These are phyloP conservation scores for Metrosideros polymorpha DNA, from an alignment of 441 rosid genomes.

Conservation along the genomic window DNA sequence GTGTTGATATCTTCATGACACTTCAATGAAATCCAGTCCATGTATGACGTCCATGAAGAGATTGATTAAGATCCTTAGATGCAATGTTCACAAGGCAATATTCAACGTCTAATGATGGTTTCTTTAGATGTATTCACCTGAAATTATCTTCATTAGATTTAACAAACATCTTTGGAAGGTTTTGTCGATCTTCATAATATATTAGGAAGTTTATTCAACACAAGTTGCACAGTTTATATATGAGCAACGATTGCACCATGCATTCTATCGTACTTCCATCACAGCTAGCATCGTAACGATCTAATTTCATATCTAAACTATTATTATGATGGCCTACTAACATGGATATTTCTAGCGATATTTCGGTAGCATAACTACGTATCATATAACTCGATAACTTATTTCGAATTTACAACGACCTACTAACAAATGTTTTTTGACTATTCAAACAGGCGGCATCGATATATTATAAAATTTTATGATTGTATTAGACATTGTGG, in stretches of 20 bases:
- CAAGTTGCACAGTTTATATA: background rate
- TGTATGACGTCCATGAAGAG: no score
- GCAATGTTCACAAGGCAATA: no score
- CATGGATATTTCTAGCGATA: background rate
- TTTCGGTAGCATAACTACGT: background rate
- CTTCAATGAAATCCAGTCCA: no score
- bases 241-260: background rate
- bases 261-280: background rate
- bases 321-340: background rate
- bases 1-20: no score
- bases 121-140: no score
- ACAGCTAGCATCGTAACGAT: background rate
- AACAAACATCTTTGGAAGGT: no score
- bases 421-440: background rate
- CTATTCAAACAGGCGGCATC: background rate
- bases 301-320: background rate
- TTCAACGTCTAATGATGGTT: no score
- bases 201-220: no score
- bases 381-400: background rate
- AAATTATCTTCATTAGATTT: no score
- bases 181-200: no score
- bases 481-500: background rate
- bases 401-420: background rate
- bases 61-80: no score
- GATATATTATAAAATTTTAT: background rate